These are phyloP conservation scores for Acephala macrosclerotiorum DNA, from an alignment of 2,329 filamentous ascomycete genomes.

Conservation along the genomic window DNA sequence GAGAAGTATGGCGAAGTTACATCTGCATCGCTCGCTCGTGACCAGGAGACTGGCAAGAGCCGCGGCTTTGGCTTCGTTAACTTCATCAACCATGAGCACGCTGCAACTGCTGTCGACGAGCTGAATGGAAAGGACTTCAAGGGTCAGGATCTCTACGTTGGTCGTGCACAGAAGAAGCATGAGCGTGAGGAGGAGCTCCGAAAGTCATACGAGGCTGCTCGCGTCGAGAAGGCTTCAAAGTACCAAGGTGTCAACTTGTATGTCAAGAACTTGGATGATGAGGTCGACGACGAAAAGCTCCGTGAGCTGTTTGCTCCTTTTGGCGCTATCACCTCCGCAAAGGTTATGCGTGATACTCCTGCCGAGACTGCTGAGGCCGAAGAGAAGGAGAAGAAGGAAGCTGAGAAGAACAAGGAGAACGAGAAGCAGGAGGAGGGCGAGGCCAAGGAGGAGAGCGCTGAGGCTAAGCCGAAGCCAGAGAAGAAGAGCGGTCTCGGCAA, in stretches of 20 bases:
- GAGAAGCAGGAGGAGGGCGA: slow-evolving; percentile 56
- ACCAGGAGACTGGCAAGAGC: slow-evolving; percentile 84
- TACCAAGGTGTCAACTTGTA: slow-evolving; percentile 99
- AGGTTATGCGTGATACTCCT: slow-evolving; percentile 94
- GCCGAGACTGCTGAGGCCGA: slow-evolving; percentile 55
- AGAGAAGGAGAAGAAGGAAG: slow-evolving; percentile 55
- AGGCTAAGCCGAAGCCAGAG: slow-evolving; percentile 61
- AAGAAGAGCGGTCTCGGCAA: slow-evolving; percentile 75
- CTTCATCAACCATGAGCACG: slow-evolving; percentile 90
- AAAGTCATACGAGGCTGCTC: slow-evolving; percentile 97
- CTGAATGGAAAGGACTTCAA: slow-evolving; percentile 93
- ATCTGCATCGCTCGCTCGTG: slow-evolving; percentile 91
- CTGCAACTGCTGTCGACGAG: slow-evolving; percentile 85
- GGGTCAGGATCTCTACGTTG: slow-evolving; percentile 95
- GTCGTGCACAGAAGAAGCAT: slow-evolving; percentile 99
- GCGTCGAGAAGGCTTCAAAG: slow-evolving; percentile 98
- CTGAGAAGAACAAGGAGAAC: slow-evolving; percentile 60
- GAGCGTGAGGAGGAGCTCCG: slow-evolving; percentile 99
- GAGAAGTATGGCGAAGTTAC: slow-evolving; percentile 94
- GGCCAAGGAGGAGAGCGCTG: slow-evolving; percentile 49
- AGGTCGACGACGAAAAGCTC: slow-evolving; percentile 97
- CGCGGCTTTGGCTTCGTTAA: slow-evolving; percentile 97
- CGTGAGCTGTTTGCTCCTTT: slow-evolving; percentile 91
- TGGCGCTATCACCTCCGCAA: slow-evolving; percentile 96
- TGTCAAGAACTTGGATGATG: slow-evolving; percentile 98